Evolutionary conservation across 164 flowering plant species (phyloP).

Genomic region (Vitis amurensis): DNA sequence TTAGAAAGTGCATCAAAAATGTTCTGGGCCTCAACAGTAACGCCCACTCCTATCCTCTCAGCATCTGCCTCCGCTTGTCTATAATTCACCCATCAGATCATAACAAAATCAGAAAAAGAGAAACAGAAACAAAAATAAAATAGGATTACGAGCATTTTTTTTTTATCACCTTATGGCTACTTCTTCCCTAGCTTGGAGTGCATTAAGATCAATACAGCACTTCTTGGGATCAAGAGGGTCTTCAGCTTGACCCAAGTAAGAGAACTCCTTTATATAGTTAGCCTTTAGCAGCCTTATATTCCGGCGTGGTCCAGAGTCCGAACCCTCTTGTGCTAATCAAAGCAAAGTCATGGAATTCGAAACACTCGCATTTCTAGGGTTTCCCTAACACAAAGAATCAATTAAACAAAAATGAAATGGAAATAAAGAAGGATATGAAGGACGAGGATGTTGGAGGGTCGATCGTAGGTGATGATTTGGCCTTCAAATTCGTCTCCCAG

Average conservation of each 20-base stretch:
- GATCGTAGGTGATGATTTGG: conserved; percentile 78
- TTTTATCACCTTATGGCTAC: conserved; percentile 66
- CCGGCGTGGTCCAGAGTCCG: conserved; percentile 46
- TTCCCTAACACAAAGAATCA: not conserved
- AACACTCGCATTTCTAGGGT: not conserved
- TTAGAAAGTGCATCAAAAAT: conserved; percentile 82
- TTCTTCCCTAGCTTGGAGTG: conserved; percentile 73
- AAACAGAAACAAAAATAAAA: not conserved
- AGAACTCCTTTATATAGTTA: conserved; percentile 71
- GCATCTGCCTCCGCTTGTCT: conserved; percentile 93
- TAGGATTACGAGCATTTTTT: not conserved
- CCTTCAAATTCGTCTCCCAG: conserved; percentile 82
- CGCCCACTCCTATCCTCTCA: conserved; percentile 87
- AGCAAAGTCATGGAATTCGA: conserved; percentile 35
- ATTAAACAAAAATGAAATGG: not conserved
- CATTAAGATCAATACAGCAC: conserved; percentile 65
- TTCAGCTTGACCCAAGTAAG: conserved; percentile 64
- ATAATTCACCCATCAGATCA: conserved; percentile 19
- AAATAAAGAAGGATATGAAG: conserved; percentile 76
- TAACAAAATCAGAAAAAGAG: conserved; percentile 5
- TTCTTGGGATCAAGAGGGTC: conserved; percentile 74
- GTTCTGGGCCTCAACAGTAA: conserved; percentile 47
- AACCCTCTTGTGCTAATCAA: conserved; percentile 67
- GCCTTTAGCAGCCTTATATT: conserved; percentile 79
- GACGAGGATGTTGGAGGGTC: conserved; percentile 76